A percentile compares a stretch with the other conserved stretches of the same genome.
phyloP scores from a whole-genome alignment of 1,284 basidiomycete species.

The Rugosomyces carneus region DNA sequence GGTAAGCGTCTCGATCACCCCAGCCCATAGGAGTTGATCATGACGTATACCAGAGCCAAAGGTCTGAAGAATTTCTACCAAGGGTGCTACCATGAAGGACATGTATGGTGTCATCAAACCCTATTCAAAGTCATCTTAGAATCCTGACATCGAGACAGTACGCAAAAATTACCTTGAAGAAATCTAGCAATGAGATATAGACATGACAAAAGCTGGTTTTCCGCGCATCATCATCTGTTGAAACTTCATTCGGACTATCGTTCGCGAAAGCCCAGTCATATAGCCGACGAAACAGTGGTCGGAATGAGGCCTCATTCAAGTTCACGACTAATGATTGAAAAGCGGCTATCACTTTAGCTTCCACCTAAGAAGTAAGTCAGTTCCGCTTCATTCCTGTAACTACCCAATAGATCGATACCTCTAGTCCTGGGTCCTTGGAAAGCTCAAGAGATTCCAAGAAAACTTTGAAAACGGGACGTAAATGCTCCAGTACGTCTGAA shows the following conservation, averaged over 20 bases:
- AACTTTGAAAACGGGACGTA: constrained; percentile 74
- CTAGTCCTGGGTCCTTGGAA: constrained; percentile 26
- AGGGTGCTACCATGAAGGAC: constrained; percentile 67
- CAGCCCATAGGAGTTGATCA: constrained; percentile 54
- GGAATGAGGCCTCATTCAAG: constrained; percentile 90
- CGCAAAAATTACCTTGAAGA: constrained; percentile 64
- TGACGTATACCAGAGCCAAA: constrained; percentile 32
- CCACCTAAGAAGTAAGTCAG: constrained; percentile 33
- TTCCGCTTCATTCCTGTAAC: background rate
- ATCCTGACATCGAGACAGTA: background rate
- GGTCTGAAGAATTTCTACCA: constrained; percentile 57
- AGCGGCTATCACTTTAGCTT: constrained; percentile 54
- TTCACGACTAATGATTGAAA: constrained; percentile 91
- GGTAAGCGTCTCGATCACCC: constrained; percentile 57
- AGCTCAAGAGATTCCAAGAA: constrained; percentile 80
- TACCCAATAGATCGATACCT: constrained; percentile 27
- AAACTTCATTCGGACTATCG: constrained; percentile 18
- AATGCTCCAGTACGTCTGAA: constrained; percentile 58
- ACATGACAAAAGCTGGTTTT: constrained; percentile 70
- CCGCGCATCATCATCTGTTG: constrained; percentile 34
- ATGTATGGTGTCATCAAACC: constrained; percentile 89
- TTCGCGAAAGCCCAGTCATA: constrained; percentile 92
- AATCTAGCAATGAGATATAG: constrained; percentile 69
- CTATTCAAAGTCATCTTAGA: constrained; percentile 29
- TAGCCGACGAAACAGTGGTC: constrained; percentile 85